A percentile compares a stretch with the other conserved stretches of the same genome.
Conservation (phyloP, 257 asterid species). For the Ballota nigra region DNA sequence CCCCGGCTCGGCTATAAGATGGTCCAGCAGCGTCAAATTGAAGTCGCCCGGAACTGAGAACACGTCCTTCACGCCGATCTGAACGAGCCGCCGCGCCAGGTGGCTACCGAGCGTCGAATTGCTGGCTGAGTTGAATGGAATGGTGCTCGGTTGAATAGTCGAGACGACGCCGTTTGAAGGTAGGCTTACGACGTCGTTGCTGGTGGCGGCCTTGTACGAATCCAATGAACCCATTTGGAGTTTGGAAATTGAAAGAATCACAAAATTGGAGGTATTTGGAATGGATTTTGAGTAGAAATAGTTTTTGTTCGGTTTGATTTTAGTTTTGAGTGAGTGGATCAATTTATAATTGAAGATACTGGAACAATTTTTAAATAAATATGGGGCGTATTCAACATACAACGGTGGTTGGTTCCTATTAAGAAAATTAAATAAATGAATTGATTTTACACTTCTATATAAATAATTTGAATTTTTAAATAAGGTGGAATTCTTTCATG, state of each 20-base stretch:
- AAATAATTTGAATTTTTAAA: no score
- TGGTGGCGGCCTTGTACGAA: slow-evolving; percentile 4
- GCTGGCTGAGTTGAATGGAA: slow-evolving; percentile 12
- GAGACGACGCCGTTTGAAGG: slow-evolving; percentile 32
- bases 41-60: slow-evolving; percentile 45
- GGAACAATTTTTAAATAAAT: no score
- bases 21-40: slow-evolving; percentile 41
- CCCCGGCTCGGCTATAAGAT: slow-evolving; percentile 42
- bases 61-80: slow-evolving; percentile 41
- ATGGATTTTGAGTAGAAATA: background rate
- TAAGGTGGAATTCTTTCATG: no score
- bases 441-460: no score
- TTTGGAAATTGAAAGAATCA: slow-evolving; percentile 18
- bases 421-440: no score
- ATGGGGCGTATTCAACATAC: no score
- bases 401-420: no score
- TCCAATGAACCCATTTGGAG: slow-evolving; percentile 21
- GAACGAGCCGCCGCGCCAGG: slow-evolving; percentile 44
- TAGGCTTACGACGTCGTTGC: slow-evolving; percentile 27
- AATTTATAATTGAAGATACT: no score
- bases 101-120: slow-evolving; percentile 44
- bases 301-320: background rate
- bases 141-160: slow-evolving; percentile 20
- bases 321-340: no score
- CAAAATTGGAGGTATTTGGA: background rate